Evolutionary conservation across 805 yeast species (phyloP).

Genomic region (Saturnispora quitensis): DNA sequence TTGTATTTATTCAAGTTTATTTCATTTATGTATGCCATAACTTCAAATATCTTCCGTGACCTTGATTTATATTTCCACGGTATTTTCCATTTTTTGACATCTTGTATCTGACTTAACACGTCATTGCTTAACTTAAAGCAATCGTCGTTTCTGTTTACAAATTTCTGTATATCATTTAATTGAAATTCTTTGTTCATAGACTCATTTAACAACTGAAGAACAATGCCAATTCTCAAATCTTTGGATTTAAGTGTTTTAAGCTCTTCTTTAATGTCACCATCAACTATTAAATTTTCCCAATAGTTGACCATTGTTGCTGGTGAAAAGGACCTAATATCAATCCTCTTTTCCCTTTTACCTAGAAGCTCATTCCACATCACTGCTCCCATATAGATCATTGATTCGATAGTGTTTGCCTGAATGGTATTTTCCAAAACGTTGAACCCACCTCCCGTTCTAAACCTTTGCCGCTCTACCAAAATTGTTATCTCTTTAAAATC

Average conservation of each 20-base stretch:
- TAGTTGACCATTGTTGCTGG: constrained; percentile 23
- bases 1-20: constrained; percentile 9
- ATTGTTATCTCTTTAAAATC: constrained; percentile 30
- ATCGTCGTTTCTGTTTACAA: neutral
- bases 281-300: constrained; percentile 16
- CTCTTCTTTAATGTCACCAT: neutral
- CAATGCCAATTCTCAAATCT: constrained; percentile 8
- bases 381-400: constrained; percentile 29
- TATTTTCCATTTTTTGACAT: constrained; percentile 4
- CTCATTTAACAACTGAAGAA: constrained; percentile 2
- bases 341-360: constrained; percentile 1
- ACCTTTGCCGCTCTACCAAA: constrained; percentile 48
- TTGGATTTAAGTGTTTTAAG: constrained; percentile 2
- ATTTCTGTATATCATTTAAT: neutral
- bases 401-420: constrained; percentile 46
- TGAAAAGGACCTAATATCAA: constrained; percentile 1
- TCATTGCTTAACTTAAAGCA: neutral
- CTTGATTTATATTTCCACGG: constrained; percentile 10
- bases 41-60: constrained; percentile 22
- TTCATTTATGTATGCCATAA: constrained; percentile 19
- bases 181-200: constrained; percentile 1
- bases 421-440: constrained; percentile 42
- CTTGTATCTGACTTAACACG: constrained; percentile 4
- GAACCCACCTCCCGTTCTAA: constrained; percentile 39
- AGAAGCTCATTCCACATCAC: constrained; percentile 4